Conservation (phyloP, 2,329 filamentous ascomycete genomes). For the Cladophialophora psammophila region DNA sequence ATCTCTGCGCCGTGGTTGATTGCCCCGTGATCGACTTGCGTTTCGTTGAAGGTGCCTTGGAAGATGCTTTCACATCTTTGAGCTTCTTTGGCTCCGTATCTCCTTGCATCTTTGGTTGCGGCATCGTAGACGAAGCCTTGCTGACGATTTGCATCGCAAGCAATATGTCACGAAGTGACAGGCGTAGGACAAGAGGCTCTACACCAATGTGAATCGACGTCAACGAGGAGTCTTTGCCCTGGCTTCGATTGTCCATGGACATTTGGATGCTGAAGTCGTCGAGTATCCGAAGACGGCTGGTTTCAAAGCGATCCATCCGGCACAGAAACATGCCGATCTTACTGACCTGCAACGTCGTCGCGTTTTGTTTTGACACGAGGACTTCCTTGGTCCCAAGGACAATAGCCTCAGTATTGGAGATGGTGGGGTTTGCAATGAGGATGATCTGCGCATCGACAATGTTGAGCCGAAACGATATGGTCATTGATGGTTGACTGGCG, state of each 20-base stretch:
- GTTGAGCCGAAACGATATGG: slow-evolving; percentile 86
- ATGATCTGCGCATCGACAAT: slow-evolving; percentile 96
- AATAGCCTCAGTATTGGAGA: slow-evolving; percentile 90
- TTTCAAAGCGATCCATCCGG: slow-evolving; percentile 97
- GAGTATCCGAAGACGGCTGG: slow-evolving; percentile 85
- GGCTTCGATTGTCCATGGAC: slow-evolving; percentile 77
- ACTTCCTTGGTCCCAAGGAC: slow-evolving; percentile 94
- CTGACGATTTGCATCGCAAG: slow-evolving; percentile 91
- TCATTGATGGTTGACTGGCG: slow-evolving; percentile 61
- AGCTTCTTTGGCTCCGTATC: slow-evolving; percentile 63
- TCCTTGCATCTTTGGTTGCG: slow-evolving; percentile 54
- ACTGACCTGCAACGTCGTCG: slow-evolving; percentile 89
- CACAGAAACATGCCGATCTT: slow-evolving; percentile 98
- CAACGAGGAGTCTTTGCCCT: slow-evolving; percentile 65
- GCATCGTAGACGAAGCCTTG: slow-evolving; percentile 70
- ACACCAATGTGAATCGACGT: slow-evolving; percentile 86
- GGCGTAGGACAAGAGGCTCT: slow-evolving; percentile 85
- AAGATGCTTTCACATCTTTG: slow-evolving; percentile 50
- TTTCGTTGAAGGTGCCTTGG: slow-evolving; percentile 51
- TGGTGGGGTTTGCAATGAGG: slow-evolving; percentile 91
- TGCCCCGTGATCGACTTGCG: slow-evolving; percentile 58
- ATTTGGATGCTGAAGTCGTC: slow-evolving; percentile 95
- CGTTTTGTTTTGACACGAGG: slow-evolving; percentile 90
- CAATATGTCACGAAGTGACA: slow-evolving; percentile 93
- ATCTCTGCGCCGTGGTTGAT: slow-evolving; percentile 52